These are phyloP conservation scores for Teratosphaeria gauchensis DNA, from an alignment of 2,329 filamentous ascomycete genomes.

Conservation along the genomic window DNA sequence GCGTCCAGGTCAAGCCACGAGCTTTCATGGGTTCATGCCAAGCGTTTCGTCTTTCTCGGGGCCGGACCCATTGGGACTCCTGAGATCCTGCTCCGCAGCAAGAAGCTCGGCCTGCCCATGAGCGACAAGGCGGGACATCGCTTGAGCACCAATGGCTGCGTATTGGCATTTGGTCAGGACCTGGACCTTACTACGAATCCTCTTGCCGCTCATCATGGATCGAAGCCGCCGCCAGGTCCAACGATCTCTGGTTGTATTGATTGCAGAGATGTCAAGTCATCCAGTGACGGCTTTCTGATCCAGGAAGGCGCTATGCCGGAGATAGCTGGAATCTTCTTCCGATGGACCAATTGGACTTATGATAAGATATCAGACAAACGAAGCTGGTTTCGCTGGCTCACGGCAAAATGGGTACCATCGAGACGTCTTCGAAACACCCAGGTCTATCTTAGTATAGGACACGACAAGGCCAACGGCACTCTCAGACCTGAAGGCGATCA, in stretches of 20 bases:
- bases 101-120: background rate
- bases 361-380: background rate
- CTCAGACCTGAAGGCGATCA: background rate
- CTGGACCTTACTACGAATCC: background rate
- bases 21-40: background rate
- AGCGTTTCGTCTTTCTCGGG: background rate
- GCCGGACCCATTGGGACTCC: background rate
- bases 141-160: background rate
- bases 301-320: background rate
- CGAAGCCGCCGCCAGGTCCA: background rate
- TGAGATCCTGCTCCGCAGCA: background rate
- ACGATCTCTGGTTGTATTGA: background rate
- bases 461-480: background rate
- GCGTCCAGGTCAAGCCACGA: background rate
- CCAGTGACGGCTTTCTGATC: background rate
- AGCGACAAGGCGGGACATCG: background rate
- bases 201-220: background rate
- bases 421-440: background rate
- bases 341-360: background rate
- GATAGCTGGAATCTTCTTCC: background rate
- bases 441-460: background rate
- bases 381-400: background rate
- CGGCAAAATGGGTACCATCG: no score
- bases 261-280: background rate
- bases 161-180: background rate